phyloP scores from a whole-genome alignment of 106 monocot genomes.

The Allium fistulosum region DNA sequence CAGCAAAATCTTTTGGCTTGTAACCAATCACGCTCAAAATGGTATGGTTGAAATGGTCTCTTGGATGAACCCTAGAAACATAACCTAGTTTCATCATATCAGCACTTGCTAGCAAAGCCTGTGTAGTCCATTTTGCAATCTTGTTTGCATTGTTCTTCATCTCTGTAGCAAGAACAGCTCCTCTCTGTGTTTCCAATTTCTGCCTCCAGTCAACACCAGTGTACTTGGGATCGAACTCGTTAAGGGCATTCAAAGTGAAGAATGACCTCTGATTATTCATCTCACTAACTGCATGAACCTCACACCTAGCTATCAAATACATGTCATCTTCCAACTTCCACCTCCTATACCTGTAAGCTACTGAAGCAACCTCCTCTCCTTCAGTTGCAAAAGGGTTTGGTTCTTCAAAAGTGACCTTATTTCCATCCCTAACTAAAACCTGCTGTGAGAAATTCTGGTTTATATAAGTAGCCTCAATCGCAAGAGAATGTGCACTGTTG shows the following conservation, averaged over 20 bases:
- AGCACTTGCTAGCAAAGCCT: constrained; percentile 80
- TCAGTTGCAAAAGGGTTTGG: constrained; percentile 82
- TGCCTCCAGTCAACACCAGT: constrained; percentile 92
- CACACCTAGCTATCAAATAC: constrained; percentile 74
- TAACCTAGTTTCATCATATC: constrained; percentile 97
- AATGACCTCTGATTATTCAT: constrained; percentile 67
- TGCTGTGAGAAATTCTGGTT: constrained; percentile 99
- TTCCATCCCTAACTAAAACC: constrained; percentile 72
- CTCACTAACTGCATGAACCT: constrained; percentile 71
- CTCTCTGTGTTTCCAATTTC: constrained; percentile 96
- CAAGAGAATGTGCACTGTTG: constrained; percentile 79
- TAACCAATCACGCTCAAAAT: constrained; percentile 85
- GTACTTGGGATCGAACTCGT: constrained; percentile 86
- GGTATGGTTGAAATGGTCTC: constrained; percentile 82
- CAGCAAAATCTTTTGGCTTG: constrained; percentile 90
- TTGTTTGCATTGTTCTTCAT: constrained; percentile 98
- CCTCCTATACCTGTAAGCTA: constrained; percentile 79
- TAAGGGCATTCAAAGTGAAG: constrained; percentile 82
- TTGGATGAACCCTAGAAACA: constrained; percentile 75
- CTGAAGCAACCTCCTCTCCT: constrained; percentile 75
- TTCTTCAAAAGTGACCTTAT: constrained; percentile 83
- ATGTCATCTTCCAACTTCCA: constrained; percentile 94
- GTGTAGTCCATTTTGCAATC: constrained; percentile 92
- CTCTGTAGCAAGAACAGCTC: constrained; percentile 96
- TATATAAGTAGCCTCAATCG: constrained; percentile 82